phyloP scores from a whole-genome alignment of 1,284 basidiomycete genomes.

The Vanrija sp. region DNA sequence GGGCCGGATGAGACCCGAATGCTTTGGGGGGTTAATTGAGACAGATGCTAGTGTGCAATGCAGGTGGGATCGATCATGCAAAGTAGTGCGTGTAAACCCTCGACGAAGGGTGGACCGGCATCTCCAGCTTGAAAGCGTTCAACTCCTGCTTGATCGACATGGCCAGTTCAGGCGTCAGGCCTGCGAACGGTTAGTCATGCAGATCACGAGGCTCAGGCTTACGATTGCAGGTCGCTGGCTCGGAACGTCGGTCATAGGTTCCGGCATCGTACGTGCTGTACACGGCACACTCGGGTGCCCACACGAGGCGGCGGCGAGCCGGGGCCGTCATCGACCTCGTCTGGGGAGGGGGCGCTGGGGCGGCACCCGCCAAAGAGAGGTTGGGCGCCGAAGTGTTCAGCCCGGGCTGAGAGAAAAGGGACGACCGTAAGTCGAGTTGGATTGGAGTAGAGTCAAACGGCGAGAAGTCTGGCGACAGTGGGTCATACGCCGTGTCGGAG shows the following conservation, averaged over 20 bases:
- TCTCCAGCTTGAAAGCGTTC: conserved; percentile 97
- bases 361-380: conserved; percentile 60
- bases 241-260: conserved; percentile 89
- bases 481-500: conserved; percentile 40
- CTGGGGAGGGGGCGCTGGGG: conserved; percentile 4
- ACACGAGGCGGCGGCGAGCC: conserved; percentile 64
- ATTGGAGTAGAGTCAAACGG: conserved; percentile 34
- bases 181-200: conserved; percentile 2
- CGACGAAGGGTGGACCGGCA: conserved; percentile 89
- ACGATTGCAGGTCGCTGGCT: conserved; percentile 94
- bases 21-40: no score
- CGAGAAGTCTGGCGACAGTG: conserved; percentile 59
- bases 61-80: conserved; percentile 41
- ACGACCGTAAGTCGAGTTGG: conserved; percentile 12
- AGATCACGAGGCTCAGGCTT: conserved; percentile 3
- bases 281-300: conserved; percentile 86
- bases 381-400: conserved; percentile 70
- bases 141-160: conserved; percentile 95
- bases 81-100: conserved; percentile 71
- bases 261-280: conserved; percentile 90
- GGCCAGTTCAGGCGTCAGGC: conserved; percentile 83
- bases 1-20: no score
- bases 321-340: conserved; percentile 37
- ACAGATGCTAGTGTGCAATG: no score
- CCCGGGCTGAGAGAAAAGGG: conserved; percentile 23